These are phyloP conservation scores for Xylaria sp. DNA, from an alignment of 2,329 filamentous ascomycete species.

Conservation along the genomic window DNA sequence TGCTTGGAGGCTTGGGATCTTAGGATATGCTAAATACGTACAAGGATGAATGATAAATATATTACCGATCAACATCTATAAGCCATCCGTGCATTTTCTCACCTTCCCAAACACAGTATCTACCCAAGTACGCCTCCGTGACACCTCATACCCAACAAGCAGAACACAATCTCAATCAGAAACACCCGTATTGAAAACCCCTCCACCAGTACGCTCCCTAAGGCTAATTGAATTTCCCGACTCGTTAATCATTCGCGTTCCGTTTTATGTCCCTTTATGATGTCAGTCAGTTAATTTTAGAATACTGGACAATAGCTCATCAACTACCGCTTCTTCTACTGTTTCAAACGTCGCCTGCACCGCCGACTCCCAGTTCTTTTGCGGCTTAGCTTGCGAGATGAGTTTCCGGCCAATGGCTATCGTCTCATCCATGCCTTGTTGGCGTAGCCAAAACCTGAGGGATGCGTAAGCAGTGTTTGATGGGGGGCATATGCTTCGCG, in stretches of 20 bases:
- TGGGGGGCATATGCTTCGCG: neutral
- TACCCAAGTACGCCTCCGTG: neutral
- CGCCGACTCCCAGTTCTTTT: conserved; percentile 28
- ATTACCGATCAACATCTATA: no score
- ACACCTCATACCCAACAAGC: neutral
- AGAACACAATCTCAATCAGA: neutral
- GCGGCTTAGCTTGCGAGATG: conserved; percentile 58
- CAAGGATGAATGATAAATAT: no score
- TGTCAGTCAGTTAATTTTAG: neutral
- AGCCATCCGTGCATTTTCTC: no score
- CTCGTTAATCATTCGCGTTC: neutral
- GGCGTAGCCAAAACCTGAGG: conserved; percentile 69
- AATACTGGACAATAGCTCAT: neutral
- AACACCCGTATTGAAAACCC: neutral
- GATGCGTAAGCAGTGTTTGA: conserved; percentile 19
- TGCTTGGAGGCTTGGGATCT: neutral
- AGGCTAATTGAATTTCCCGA: neutral
- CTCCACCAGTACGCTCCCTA: neutral
- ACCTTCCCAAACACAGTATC: no score
- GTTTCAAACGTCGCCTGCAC: conserved; percentile 14
- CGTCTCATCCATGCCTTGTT: conserved; percentile 66
- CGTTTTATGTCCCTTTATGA: conserved; percentile 24
- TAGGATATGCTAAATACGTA: neutral
- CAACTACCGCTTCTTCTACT: conserved; percentile 15
- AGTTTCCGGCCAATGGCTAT: conserved; percentile 65